Conservation (phyloP, 2,329 filamentous ascomycete species). For the Dactylellina parvicollis region DNA sequence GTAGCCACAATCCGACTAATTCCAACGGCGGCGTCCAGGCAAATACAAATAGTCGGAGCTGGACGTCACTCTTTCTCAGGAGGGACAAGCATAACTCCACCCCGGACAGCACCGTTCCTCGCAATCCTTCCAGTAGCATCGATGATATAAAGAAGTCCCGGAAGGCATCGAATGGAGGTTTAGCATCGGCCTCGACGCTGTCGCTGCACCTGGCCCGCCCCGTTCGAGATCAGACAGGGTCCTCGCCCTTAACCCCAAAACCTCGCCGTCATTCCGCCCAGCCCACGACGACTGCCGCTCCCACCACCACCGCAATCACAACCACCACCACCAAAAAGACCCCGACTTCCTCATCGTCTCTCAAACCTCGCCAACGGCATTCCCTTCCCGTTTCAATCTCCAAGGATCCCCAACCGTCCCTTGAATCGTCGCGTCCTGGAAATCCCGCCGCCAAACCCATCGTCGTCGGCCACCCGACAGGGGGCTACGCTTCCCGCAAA, state of each 20-base stretch:
- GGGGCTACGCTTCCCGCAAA: slow-evolving; percentile 49
- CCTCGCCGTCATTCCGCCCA: slow-evolving; percentile 38
- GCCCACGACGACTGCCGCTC: slow-evolving; percentile 17
- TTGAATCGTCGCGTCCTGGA: slow-evolving; percentile 14
- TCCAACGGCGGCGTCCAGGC: not conserved
- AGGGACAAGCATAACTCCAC: slow-evolving; percentile 28
- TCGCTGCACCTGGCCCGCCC: slow-evolving; percentile 29
- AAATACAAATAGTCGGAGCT: slow-evolving; percentile 44
- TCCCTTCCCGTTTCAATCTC: slow-evolving; percentile 21
- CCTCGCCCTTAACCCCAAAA: slow-evolving; percentile 33
- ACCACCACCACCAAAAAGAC: slow-evolving; percentile 12
- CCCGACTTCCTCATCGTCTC: not conserved
- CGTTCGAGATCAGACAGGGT: slow-evolving; percentile 37
- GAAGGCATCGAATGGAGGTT: slow-evolving; percentile 1
- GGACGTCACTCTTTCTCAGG: slow-evolving; percentile 45
- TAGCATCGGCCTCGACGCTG: slow-evolving; percentile 31
- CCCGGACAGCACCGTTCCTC: slow-evolving; percentile 5
- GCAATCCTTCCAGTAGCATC: not conserved
- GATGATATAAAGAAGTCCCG: slow-evolving; percentile 11
- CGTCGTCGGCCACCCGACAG: slow-evolving; percentile 44
- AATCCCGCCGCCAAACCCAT: slow-evolving; percentile 13
- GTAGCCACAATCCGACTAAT: slow-evolving; percentile 2
- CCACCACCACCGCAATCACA: slow-evolving; percentile 1
- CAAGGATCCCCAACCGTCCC: slow-evolving; percentile 21
- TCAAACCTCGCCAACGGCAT: slow-evolving; percentile 20